Evolutionary conservation across 345 rosid species (phyloP).

Genomic region (Gossypioides kirkii): DNA sequence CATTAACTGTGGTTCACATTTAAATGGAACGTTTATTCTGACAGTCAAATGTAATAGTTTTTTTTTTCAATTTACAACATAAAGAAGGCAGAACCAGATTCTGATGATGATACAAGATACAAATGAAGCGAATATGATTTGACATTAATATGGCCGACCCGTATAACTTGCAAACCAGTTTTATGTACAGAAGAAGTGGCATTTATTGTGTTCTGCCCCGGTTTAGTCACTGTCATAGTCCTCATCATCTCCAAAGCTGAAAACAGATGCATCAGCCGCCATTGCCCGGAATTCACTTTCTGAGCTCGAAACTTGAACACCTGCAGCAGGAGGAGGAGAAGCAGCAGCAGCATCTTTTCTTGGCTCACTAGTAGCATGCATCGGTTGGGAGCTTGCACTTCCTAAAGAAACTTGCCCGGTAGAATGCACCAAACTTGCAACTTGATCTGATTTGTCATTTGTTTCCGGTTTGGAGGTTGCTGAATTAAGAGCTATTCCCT

Average conservation of each 20-base stretch:
- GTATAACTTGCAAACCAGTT: slow-evolving; percentile 10
- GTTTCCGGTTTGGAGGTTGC: slow-evolving; percentile 23
- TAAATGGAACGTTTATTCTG: slow-evolving; percentile 15
- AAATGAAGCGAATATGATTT: slow-evolving; percentile 3
- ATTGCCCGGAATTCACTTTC: slow-evolving; percentile 67
- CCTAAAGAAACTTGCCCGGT: slow-evolving; percentile 49
- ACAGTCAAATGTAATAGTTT: neutral
- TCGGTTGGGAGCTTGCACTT: slow-evolving; percentile 24
- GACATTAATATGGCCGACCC: neutral
- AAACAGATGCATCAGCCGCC: slow-evolving; percentile 89
- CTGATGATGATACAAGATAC: neutral
- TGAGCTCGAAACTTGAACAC: slow-evolving; percentile 22
- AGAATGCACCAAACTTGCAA: slow-evolving; percentile 33
- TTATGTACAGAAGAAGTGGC: slow-evolving; percentile 17
- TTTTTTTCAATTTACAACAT: slow-evolving; percentile 15
- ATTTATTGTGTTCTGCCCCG: neutral
- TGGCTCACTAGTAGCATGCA: slow-evolving; percentile 2
- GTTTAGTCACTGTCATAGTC: slow-evolving; percentile 69
- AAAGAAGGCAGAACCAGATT: slow-evolving; percentile 15
- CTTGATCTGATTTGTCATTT: slow-evolving; percentile 31
- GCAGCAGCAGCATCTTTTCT: slow-evolving; percentile 20
- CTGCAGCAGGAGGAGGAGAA: slow-evolving; percentile 11
- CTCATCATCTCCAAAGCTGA: slow-evolving; percentile 63
- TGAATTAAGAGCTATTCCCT: slow-evolving; percentile 18
- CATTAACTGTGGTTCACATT: slow-evolving; percentile 7